Evolutionary conservation across 2,329 filamentous ascomycete species (phyloP), one percentile per base, ranked within the genome.

Genomic region (Juglanconis sp.): DNA sequence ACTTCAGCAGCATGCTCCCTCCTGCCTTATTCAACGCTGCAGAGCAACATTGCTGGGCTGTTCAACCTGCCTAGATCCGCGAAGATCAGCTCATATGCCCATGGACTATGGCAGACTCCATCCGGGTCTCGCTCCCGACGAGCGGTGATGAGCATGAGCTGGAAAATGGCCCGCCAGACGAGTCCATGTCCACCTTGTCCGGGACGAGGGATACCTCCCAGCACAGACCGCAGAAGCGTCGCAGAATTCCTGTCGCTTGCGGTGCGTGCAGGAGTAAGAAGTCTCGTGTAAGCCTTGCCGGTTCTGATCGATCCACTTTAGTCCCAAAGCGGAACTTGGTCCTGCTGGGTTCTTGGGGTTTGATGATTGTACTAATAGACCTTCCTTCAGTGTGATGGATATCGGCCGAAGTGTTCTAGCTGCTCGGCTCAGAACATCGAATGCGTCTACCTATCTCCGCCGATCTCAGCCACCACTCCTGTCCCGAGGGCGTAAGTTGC

Each of bases 261-360:
- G 58, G 61, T 55, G 59, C 58, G 10, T 63, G 61, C 55, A 61
- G 61, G 42, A 58, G 48, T 52, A 60, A 58, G 52, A 63, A 63
- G 52, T 63, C 61, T 3, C 53, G 61, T 31, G 61, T 61, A 60
- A 54, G 60, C 32, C 50, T 44, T 24, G 13, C 15, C 17, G 30
- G 10, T 44, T 34, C 4, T 42, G 3, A 8, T 8, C 24, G 15
- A 53, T 34, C 15, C 24, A 34, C 24, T 31, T 17, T 15, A 15
- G 5, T 5, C n/a, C 15, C 17, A 47, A 47, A 5, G 17, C 17
- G 57, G 34, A 36, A 24, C 24, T 24, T 24, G 24, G 24, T 24
- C 24, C 24, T 24, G 24, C 24, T 24, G 24, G 24, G 24, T 24
- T 24, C 24, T 24, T 24, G 30, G 24, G 10, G 9, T 10, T 9